Base-by-base conservation (phyloP, 2,329 filamentous ascomycete species). In the Aspergillus bombycis region DNA sequence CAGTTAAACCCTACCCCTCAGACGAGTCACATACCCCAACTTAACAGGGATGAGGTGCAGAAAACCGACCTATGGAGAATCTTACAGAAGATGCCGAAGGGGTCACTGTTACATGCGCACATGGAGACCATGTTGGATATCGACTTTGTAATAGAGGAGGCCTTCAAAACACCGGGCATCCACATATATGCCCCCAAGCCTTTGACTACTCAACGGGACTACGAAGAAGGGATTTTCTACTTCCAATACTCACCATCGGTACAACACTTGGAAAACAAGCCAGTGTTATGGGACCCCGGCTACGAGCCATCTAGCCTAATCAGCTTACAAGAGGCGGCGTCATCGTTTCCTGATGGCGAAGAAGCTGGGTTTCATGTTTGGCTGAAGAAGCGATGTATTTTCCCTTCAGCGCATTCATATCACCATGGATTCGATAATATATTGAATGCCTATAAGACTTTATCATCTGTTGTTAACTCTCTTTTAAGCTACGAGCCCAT, bases 401-500 rank as follows among this genome's bases (percentile, higher is more conserved):
- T 97, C 62, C 90, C 89, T 1, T 81, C 85, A 19, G 85, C 87
- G 23, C 93, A 96, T 74, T 89, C 89, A 12, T 85, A 90, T 67
- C 92, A 97, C 71, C 89, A 94, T 70, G 93, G 94, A 3, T 84
- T 93, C 19, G 89, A 95, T 75, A 90, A 90, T 58, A 89, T 96
- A 60, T 97, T 94, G 93, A 81, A 83, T 28, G 94, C 95, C 73
- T 96, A 97, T 78, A 81, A 80, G 57, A 87, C 85, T 52, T 91
- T 89, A 65, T 97, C 97, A 77, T 79, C 84, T 3, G 86, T 94
- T 4, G 84, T 94, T 52, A 86, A 87, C 46, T 89, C 88, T 19
- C 86, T 97, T 58, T 84, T 97, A 56, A 91, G 91, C 78, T 97
- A 97, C 78, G 94, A 97, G 78, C 94, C 94, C 16, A 92, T 98